phyloP scores from a whole-genome alignment of 495 filamentous ascomycete genomes.

The Lasiosphaeria miniovina region DNA sequence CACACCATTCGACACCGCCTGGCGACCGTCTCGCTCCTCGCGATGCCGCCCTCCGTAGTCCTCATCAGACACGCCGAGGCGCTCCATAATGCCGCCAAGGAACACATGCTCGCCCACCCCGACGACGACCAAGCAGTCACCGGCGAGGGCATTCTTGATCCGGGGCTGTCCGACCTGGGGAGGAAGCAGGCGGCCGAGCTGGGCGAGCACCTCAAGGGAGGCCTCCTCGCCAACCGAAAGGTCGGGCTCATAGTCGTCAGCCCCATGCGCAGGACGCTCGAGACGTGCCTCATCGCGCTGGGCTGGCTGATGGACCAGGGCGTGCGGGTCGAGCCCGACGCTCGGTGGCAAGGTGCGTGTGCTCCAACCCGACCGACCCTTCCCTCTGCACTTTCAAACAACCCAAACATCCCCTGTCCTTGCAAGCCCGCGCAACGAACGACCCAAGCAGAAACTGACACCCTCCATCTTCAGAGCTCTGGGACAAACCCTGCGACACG shows the following conservation, averaged over 20 bases:
- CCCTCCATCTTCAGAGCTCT: slow-evolving; percentile 47
- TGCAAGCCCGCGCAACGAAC: too few relatives aligned
- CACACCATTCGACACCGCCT: not conserved
- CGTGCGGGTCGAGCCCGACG: slow-evolving; percentile 52
- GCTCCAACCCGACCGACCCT: too few relatives aligned
- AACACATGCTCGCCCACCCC: slow-evolving; percentile 14
- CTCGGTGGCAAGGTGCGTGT: slow-evolving; percentile 49
- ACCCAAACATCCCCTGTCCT: too few relatives aligned
- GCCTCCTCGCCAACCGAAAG: slow-evolving; percentile 43
- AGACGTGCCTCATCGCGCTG: slow-evolving; percentile 52
- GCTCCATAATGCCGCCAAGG: slow-evolving; percentile 47
- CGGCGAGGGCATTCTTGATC: slow-evolving; percentile 52
- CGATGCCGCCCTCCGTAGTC: slow-evolving; percentile 57
- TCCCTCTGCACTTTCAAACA: too few relatives aligned
- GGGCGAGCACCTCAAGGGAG: slow-evolving; percentile 40
- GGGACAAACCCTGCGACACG: slow-evolving; percentile 55
- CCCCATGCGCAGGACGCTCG: slow-evolving; percentile 55
- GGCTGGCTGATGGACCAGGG: slow-evolving; percentile 51
- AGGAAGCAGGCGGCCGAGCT: slow-evolving; percentile 50
- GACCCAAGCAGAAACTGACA: slow-evolving; percentile 46
- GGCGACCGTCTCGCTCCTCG: too few relatives aligned
- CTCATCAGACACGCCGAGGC: slow-evolving; percentile 59
- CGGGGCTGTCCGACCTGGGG: slow-evolving; percentile 53
- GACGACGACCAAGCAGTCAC: slow-evolving; percentile 26
- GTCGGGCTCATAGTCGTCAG: slow-evolving; percentile 57